Percentiles rank a stretch among this genome's conserved stretches.
phyloP scores from a whole-genome alignment of 495 filamentous ascomycete species.

The Venustampulla echinocandica region DNA sequence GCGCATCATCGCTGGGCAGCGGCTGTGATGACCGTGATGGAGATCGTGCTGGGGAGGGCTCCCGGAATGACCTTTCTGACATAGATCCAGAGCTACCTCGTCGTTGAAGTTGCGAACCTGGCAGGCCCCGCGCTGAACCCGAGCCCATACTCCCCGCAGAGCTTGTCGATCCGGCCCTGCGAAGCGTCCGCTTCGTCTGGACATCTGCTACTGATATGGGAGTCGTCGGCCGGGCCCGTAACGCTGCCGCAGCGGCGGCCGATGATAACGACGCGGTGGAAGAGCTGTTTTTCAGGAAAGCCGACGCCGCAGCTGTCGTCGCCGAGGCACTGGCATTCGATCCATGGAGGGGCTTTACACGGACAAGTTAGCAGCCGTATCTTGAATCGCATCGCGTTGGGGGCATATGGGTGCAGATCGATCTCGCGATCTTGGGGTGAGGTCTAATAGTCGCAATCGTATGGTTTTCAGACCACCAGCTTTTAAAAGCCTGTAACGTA shows the following conservation, averaged over 20 bases:
- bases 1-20: constrained; percentile 36
- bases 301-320: constrained; percentile 67
- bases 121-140: constrained; percentile 33
- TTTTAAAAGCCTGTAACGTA: constrained; percentile 30
- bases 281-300: constrained; percentile 61
- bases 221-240: constrained; percentile 64
- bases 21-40: constrained; percentile 36
- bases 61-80: constrained; percentile 75
- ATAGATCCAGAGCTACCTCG: constrained; percentile 69
- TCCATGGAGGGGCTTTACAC: constrained; percentile 46
- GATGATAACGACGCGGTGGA: constrained; percentile 62
- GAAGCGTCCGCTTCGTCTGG: constrained; percentile 75
- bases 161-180: constrained; percentile 59
- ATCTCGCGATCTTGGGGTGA: constrained; percentile 6
- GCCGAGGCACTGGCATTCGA: constrained; percentile 59
- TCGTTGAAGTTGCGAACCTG: constrained; percentile 43
- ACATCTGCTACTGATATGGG: constrained; percentile 72
- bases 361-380: constrained; percentile 18
- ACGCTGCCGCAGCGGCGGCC: constrained; percentile 75
- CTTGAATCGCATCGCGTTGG: background rate
- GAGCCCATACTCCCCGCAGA: constrained; percentile 47
- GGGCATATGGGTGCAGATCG: background rate
- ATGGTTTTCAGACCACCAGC: background rate
- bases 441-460: constrained; percentile 9
- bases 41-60: constrained; percentile 50